Evolutionary conservation across 2,329 filamentous ascomycete species (phyloP), one percentile per base, ranked within the genome.

Genomic region (Lecanicillium sp.): DNA sequence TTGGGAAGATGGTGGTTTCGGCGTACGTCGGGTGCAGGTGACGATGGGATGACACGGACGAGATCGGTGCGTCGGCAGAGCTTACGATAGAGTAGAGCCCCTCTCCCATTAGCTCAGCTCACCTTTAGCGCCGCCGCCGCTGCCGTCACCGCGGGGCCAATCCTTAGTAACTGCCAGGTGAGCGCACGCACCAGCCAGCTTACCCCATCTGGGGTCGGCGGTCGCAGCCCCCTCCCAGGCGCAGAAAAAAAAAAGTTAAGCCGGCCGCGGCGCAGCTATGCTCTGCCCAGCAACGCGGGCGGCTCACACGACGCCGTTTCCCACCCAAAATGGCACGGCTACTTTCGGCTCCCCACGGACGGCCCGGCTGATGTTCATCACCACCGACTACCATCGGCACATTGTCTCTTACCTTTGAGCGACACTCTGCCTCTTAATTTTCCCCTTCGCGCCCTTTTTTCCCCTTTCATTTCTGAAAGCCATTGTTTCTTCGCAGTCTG

Each of bases 271-370:
- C n/a, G 22, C 11, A 25, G 22, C 7, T 25, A 11, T 7, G 22
- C 22, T 25, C 7, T 11, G 11, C 6, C 22, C 12, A 31, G 42
- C 27, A 31, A 43, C 44, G 35, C 43, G 22, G 22, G 35, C 43
- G 22, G 22, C 22, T 25, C 22, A 25, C 22, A 25, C 22, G 22
- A 25, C 22, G n/a, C n/a, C 22, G 6, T 6, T 25, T 6, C 11
- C 35, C 34, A 42, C 27, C 27, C 41, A 40, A 38, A 13, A 13
- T 18, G 29, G 18, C 29, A 27, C 39, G 57, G 55, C 48, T 60
- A 59, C 47, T 49, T 47, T 49, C 57, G 57, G 57, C 53, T 59
- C 53, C 48, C 52, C 49, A 46, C 56, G 55, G 56, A 47, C 52
- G 39, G 42, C 35, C 33, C 29, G 18, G 40, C 31, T 25, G 29